Evolutionary conservation across 208 protist species (phyloP).

Genomic region (Angomonas ambiguus): DNA sequence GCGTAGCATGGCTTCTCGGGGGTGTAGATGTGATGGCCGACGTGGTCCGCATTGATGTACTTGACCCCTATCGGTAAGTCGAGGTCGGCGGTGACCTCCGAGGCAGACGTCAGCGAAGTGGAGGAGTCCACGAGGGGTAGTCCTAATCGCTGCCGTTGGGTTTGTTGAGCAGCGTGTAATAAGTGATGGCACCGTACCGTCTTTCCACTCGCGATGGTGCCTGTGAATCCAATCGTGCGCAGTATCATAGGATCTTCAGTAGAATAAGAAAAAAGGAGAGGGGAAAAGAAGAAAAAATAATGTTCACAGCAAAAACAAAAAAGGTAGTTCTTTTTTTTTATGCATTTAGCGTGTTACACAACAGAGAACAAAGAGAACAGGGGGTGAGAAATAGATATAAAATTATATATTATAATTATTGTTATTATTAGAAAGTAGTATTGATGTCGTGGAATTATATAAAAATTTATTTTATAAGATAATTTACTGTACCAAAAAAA

Average conservation of each 20-base stretch:
- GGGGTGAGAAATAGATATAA: not conserved
- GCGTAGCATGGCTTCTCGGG: conserved; percentile 68
- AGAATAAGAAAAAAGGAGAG: not conserved
- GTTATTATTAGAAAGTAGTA: conserved; percentile 9
- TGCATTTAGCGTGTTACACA: not conserved
- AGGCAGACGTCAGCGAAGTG: not conserved
- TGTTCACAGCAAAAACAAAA: not conserved
- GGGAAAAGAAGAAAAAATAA: not conserved
- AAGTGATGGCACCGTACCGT: conserved; percentile 57
- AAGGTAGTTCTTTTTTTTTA: not conserved
- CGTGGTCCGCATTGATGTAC: conserved; percentile 59
- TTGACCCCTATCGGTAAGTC: conserved; percentile 18
- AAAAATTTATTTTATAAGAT: not conserved
- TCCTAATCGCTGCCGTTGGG: not conserved
- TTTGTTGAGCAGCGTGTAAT: conserved; percentile 22
- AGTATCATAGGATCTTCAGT: not conserved
- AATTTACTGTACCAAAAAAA: not conserved
- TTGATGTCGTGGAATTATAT: not conserved
- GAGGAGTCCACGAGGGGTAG: not conserved
- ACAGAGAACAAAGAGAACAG: not conserved
- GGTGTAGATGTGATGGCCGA: conserved; percentile 66
- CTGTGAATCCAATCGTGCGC: conserved; percentile 57
- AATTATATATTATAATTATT: not conserved
- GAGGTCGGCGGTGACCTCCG: conserved; percentile 1
- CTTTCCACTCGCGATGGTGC: conserved; percentile 82